phyloP scores from a whole-genome alignment of 2,329 filamentous ascomycete species.

The Nakataea oryzae region DNA sequence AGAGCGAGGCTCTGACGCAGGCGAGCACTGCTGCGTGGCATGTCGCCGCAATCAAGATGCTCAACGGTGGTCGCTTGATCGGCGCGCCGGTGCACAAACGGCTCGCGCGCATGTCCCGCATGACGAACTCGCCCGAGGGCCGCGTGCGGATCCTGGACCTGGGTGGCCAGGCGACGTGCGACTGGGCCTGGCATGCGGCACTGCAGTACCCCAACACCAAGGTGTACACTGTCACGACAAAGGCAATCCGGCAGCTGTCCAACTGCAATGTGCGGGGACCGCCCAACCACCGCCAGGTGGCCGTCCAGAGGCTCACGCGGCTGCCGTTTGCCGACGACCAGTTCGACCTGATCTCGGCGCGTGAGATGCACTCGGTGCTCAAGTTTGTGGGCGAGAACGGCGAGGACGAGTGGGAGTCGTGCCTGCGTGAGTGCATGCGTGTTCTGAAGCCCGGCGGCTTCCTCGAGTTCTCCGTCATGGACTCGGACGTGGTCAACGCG shows the following conservation, averaged over 20 bases:
- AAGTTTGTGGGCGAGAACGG: slow-evolving; percentile 59
- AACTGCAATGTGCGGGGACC: slow-evolving; percentile 74
- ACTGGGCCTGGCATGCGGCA: slow-evolving; percentile 94
- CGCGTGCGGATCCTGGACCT: slow-evolving; percentile 71
- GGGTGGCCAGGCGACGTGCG: slow-evolving; percentile 72
- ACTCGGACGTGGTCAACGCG: slow-evolving; percentile 81
- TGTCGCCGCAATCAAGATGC: slow-evolving; percentile 47
- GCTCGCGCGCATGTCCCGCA: slow-evolving; percentile 42
- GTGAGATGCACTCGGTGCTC: slow-evolving; percentile 75
- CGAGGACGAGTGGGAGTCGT: slow-evolving; percentile 79
- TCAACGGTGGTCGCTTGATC: slow-evolving; percentile 56
- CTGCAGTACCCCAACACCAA: slow-evolving; percentile 75
- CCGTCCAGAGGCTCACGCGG: slow-evolving; percentile 64
- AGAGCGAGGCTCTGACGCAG: slow-evolving; percentile 70
- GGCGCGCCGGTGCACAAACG: slow-evolving; percentile 53
- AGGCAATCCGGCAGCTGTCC: slow-evolving; percentile 57
- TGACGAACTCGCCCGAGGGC: slow-evolving; percentile 27
- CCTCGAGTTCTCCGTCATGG: slow-evolving; percentile 81
- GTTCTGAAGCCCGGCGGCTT: slow-evolving; percentile 89
- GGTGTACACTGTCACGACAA: slow-evolving; percentile 76
- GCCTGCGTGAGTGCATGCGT: slow-evolving; percentile 76
- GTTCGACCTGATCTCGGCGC: slow-evolving; percentile 87
- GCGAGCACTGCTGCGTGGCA: slow-evolving; percentile 52
- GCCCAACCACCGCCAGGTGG: slow-evolving; percentile 74
- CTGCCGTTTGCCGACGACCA: slow-evolving; percentile 78